Conservation (phyloP, 2,329 filamentous ascomycete genomes). For the Talaromyces sp. region DNA sequence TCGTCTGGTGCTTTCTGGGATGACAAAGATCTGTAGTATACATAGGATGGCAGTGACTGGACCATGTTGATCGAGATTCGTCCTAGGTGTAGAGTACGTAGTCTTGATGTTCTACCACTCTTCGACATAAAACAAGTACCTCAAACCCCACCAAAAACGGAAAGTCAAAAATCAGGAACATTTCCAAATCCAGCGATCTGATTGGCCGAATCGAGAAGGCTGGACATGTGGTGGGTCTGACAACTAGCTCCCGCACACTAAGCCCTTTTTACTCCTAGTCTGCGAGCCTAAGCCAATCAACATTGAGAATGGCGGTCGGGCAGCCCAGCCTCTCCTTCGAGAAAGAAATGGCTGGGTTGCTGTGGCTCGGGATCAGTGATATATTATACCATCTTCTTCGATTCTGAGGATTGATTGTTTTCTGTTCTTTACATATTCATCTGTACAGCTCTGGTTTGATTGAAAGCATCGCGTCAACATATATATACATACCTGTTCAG, state of each 20-base stretch:
- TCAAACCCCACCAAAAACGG: not conserved
- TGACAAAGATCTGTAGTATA: not conserved
- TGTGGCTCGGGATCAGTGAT: not conserved
- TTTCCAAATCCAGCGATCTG: not conserved
- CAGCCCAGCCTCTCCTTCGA: conserved; percentile 1
- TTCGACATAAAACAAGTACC: not conserved
- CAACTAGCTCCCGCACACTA: conserved; percentile 3
- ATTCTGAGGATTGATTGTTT: not conserved
- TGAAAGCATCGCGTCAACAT: no score
- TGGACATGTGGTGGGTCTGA: conserved; percentile 14
- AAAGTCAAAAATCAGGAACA: conserved; percentile 1
- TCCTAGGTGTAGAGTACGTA: not conserved
- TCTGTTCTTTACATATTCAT: not conserved
- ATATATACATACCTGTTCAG: not conserved
- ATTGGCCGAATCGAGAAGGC: conserved; percentile 11
- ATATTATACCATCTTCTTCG: not conserved
- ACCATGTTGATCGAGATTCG: not conserved
- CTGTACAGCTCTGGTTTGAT: not conserved
- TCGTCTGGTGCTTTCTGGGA: not conserved
- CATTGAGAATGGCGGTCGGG: not conserved
- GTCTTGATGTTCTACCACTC: not conserved
- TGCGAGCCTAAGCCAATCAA: not conserved
- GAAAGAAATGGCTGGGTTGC: conserved; percentile 11
- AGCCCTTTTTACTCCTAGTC: not conserved
- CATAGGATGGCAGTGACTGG: not conserved